These are phyloP conservation scores for Recurvomyces mirabilis DNA, from an alignment of 495 filamentous ascomycete species.

Conservation along the genomic window DNA sequence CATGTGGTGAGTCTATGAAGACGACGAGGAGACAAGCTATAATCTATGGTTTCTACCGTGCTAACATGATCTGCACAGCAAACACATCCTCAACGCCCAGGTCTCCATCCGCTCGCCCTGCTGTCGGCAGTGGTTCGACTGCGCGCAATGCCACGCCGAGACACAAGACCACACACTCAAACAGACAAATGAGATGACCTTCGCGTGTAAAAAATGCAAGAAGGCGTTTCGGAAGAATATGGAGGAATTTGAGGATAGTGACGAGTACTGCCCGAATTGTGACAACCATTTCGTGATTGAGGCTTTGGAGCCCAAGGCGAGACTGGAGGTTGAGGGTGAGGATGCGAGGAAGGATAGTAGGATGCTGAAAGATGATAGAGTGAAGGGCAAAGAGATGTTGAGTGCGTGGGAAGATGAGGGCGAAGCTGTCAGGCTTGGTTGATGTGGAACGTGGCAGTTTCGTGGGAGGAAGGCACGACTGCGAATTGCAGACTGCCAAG, in stretches of 20 bases:
- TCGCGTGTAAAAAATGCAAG: conserved; percentile 97
- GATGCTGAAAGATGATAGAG: conserved; percentile 89
- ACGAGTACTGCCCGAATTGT: conserved; percentile 99
- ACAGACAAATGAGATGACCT: conserved; percentile 75
- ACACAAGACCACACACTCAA: conserved; percentile 53
- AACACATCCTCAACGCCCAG: conserved; percentile 97
- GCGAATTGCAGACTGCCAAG: no score
- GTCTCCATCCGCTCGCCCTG: conserved; percentile 91
- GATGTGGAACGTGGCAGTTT: no score
- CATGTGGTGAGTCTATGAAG: conserved; percentile 27
- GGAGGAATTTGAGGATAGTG: conserved; percentile 83
- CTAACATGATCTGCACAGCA: no score
- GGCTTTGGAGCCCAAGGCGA: conserved; percentile 66
- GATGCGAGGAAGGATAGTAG: conserved; percentile 72
- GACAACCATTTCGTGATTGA: conserved; percentile 97
- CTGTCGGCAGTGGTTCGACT: conserved; percentile 98
- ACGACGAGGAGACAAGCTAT: no score
- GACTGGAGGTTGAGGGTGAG: conserved; percentile 76
- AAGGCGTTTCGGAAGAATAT: conserved; percentile 95
- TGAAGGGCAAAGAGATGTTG: conserved; percentile 45
- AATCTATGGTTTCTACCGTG: no score
- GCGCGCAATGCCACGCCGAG: conserved; percentile 86
- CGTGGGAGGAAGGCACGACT: no score
- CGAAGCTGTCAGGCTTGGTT: conserved; percentile 12
- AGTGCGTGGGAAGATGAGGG: conserved; percentile 23